phyloP scores from a whole-genome alignment of 768 basidiomycete genomes.

The Xerocomellus dryophilus region DNA sequence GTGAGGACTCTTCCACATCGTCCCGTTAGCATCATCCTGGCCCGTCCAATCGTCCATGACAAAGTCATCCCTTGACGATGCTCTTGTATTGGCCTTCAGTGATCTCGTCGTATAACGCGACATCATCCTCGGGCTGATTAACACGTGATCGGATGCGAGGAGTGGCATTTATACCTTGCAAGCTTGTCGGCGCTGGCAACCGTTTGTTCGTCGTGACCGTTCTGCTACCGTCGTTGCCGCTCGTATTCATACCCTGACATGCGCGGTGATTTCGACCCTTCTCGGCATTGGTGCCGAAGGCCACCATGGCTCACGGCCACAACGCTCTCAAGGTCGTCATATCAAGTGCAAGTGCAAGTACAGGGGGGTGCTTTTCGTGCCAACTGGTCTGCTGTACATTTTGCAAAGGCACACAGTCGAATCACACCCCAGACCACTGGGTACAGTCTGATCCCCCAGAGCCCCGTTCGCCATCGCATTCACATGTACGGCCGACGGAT shows the following conservation, averaged over 20 bases:
- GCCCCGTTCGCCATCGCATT: slow-evolving; percentile 74
- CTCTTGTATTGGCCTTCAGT: slow-evolving; percentile 83
- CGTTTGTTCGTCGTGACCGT: slow-evolving; percentile 27
- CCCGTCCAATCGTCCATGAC: slow-evolving; percentile 93
- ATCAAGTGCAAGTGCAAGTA: slow-evolving; percentile 37
- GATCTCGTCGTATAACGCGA: slow-evolving; percentile 82
- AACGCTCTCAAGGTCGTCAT: slow-evolving; percentile 33
- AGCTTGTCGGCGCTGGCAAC: slow-evolving; percentile 44
- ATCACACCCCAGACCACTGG: slow-evolving; percentile 8
- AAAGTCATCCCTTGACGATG: slow-evolving; percentile 90
- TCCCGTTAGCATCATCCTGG: slow-evolving; percentile 52
- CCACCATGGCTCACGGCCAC: slow-evolving; percentile 43
- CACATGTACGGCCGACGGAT: slow-evolving; percentile 77
- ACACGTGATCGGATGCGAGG: slow-evolving; percentile 3
- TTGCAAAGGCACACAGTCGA: neutral
- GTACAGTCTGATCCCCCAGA: slow-evolving; percentile 42
- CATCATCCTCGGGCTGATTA: slow-evolving; percentile 52
- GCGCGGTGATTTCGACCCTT: slow-evolving; percentile 11
- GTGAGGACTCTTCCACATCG: slow-evolving; percentile 44
- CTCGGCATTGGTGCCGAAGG: slow-evolving; percentile 22
- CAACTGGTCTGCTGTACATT: slow-evolving; percentile 16
- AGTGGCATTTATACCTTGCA: slow-evolving; percentile 45
- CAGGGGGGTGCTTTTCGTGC: slow-evolving; percentile 29
- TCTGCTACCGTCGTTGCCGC: slow-evolving; percentile 23
- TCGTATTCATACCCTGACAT: slow-evolving; percentile 22